Base-by-base conservation (phyloP, 2,329 filamentous ascomycete species). In the Colletotrichum sidae region DNA sequence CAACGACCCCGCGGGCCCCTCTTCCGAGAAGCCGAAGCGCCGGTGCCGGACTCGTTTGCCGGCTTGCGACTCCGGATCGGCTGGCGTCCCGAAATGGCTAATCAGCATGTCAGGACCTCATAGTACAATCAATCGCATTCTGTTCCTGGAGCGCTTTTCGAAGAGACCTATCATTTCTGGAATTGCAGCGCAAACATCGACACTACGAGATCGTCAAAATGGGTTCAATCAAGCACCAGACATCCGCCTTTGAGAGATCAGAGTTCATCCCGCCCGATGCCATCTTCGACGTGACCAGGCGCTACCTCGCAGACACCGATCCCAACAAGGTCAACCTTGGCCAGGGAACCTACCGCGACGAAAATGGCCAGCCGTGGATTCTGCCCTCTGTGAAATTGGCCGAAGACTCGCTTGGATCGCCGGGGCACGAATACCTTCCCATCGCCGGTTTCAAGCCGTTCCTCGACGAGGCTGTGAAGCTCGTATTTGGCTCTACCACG, bases 241-340 rank as follows among this genome's bases (percentile, higher is more conserved):
- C 46, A 1, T 67, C 61, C 17, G 56, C 61, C 4, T 76, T 76
- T 34, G 66, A 63, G 2, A 52, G 67, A 9, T 71, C 70, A 17
- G 60, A 71, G 17, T 71, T 70, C 51, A 70, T 76, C 37, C 69
- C 73, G 5, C 72, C 74, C 0, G 76, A 78, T 59, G 65, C 70
- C 39, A 75, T 76, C 15, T 79, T 79, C 45, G 76, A 76, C 15
- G 70, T 79, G 1, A 78, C 74, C 2, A 73, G 71, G 49, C 62
- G 70, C 0, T 81, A 73, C 60, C 66, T 73, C 5, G 73, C 71
- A 0, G 78, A 81, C 38, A 17, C 63, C 2, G 45, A 60, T 7
- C 69, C 72, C 0, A 73, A 71, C 2, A 81, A 80, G 66, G 75
- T 79, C 56, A 80, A 79, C 46, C 71, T 81, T 6, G 77, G 77